These are phyloP conservation scores for Candida tibetensis DNA, from an alignment of 805 yeast species.

Conservation along the genomic window DNA sequence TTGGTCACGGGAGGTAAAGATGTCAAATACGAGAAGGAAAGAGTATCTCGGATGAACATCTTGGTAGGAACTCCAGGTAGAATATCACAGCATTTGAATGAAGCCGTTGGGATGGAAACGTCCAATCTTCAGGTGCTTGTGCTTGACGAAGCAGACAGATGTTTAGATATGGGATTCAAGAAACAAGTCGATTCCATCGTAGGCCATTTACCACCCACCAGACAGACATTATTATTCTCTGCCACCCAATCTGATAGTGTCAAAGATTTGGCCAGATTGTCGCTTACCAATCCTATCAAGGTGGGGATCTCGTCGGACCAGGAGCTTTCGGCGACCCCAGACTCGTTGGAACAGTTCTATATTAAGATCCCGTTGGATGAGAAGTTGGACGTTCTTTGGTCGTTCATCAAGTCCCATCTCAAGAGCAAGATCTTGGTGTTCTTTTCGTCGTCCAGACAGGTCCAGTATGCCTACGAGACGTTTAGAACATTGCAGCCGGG, in stretches of 20 bases:
- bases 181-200: slow-evolving; percentile 78
- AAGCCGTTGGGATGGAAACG: slow-evolving; percentile 75
- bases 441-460: slow-evolving; percentile 85
- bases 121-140: slow-evolving; percentile 75
- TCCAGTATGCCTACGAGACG: slow-evolving; percentile 83
- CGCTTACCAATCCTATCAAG: slow-evolving; percentile 58
- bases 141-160: slow-evolving; percentile 89
- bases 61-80: slow-evolving; percentile 92
- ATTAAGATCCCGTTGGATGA: slow-evolving; percentile 69
- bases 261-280: slow-evolving; percentile 76
- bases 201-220: slow-evolving; percentile 68
- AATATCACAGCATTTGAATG: slow-evolving; percentile 85
- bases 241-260: slow-evolving; percentile 89
- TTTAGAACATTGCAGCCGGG: slow-evolving; percentile 90
- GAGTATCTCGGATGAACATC: slow-evolving; percentile 76
- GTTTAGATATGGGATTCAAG: slow-evolving; percentile 91
- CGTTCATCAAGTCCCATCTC: slow-evolving; percentile 79
- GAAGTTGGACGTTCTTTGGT: slow-evolving; percentile 81
- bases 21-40: slow-evolving; percentile 73
- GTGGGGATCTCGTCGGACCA: slow-evolving; percentile 36
- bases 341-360: slow-evolving; percentile 79
- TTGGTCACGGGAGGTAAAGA: slow-evolving; percentile 93
- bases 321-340: slow-evolving; percentile 74
- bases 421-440: slow-evolving; percentile 80
- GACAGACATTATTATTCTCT: slow-evolving; percentile 82